Percentiles rank a stretch among this genome's conserved stretches.
Conservation (phyloP, 2,329 filamentous ascomycete species). For the Penicillium hesseltinei region DNA sequence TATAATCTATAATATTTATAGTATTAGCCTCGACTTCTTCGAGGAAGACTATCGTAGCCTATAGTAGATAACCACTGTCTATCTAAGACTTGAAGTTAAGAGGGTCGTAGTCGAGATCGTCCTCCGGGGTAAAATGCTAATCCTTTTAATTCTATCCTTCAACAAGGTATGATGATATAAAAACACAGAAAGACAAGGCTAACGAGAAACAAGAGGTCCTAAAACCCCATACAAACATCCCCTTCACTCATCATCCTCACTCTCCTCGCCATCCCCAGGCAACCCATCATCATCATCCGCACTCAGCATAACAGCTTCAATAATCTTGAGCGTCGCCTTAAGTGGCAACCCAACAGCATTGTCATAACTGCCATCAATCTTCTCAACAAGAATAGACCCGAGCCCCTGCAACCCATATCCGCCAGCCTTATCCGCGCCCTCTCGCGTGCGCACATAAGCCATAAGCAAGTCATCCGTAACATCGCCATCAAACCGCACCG, state of each 20-base stretch:
- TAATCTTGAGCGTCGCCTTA: constrained; percentile 71
- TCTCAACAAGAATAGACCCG: constrained; percentile 81
- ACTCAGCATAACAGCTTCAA: constrained; percentile 81
- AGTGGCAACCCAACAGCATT: constrained; percentile 92
- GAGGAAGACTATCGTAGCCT: too few species aligned
- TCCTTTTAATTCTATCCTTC: not conserved
- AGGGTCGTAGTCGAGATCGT: too few species aligned
- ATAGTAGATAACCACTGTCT: too few species aligned
- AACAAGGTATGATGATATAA: not conserved
- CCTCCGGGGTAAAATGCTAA: too few species aligned
- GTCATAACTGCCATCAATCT: constrained; percentile 84
- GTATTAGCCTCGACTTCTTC: too few species aligned
- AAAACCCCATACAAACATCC: not conserved
- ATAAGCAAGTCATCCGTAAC: constrained; percentile 80
- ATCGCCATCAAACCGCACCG: constrained; percentile 76
- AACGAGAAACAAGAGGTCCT: not conserved
- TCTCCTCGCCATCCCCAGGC: constrained; percentile 44
- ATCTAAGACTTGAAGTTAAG: too few species aligned
- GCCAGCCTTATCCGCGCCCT: constrained; percentile 93
- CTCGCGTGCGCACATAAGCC: constrained; percentile 66
- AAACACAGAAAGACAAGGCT: not conserved
- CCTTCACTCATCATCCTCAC: constrained; percentile 19
- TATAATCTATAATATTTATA: too few species aligned
- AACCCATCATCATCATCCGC: constrained; percentile 64
- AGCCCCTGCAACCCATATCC: constrained; percentile 93